phyloP scores from a whole-genome alignment of 2,329 filamentous ascomycete species.

The Tricladium varicosporioides region DNA sequence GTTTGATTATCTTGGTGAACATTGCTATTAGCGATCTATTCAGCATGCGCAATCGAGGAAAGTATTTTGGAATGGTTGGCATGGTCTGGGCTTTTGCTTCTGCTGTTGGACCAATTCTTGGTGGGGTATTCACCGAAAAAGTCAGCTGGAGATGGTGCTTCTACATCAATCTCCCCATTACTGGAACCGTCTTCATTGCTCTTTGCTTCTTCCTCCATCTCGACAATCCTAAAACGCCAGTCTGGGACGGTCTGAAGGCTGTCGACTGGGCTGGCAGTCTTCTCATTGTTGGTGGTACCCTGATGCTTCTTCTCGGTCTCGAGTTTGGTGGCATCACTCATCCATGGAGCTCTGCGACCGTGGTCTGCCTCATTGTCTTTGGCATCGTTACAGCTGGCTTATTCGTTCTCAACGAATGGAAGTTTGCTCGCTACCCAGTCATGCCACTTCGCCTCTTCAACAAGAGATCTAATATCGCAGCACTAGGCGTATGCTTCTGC shows the following conservation, averaged over 20 bases:
- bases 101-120: slow-evolving; percentile 63
- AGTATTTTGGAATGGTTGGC: slow-evolving; percentile 61
- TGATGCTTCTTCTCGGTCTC: slow-evolving; percentile 84
- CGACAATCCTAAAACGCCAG: slow-evolving; percentile 63
- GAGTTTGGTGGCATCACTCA: slow-evolving; percentile 76
- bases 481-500: slow-evolving; percentile 66
- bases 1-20: slow-evolving; percentile 51
- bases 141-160: slow-evolving; percentile 60
- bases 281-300: slow-evolving; percentile 65
- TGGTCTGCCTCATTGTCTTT: slow-evolving; percentile 54
- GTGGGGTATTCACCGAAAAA: slow-evolving; percentile 63
- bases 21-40: slow-evolving; percentile 55
- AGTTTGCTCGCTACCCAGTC: slow-evolving; percentile 71
- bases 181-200: slow-evolving; percentile 43
- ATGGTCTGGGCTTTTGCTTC: slow-evolving; percentile 59
- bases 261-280: slow-evolving; percentile 61
- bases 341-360: slow-evolving; percentile 47
- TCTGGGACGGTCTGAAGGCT: slow-evolving; percentile 59
- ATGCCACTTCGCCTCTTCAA: slow-evolving; percentile 74
- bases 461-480: slow-evolving; percentile 62
- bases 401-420: slow-evolving; percentile 73
- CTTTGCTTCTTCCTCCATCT: slow-evolving; percentile 63
- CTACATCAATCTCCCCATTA: slow-evolving; percentile 26
- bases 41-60: slow-evolving; percentile 42
- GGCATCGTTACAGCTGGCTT: slow-evolving; percentile 52